These are phyloP conservation scores for Umbelopsis ramanniana DNA, from an alignment of 192 early-diverging fungal species.

Conservation along the genomic window DNA sequence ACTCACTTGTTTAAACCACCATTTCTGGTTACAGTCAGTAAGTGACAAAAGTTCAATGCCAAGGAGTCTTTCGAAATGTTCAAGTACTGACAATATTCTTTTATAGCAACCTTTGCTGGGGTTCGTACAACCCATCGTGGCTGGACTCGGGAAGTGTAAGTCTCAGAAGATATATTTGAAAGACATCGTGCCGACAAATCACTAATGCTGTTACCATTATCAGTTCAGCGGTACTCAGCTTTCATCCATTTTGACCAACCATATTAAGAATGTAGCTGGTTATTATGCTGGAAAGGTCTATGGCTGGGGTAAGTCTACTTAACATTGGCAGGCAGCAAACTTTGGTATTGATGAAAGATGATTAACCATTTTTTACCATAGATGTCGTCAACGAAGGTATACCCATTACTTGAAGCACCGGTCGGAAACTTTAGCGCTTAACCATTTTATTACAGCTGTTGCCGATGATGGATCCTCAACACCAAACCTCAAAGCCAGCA, in stretches of 20 bases:
- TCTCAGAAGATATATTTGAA: background rate
- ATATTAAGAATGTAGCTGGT: background rate
- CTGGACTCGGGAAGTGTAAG: background rate
- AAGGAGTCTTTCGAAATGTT: background rate
- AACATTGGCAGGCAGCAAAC: background rate
- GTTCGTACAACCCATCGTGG: background rate
- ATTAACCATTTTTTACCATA: background rate
- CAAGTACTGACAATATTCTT: background rate
- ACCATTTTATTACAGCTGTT: background rate
- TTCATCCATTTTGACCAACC: background rate
- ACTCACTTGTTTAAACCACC: background rate
- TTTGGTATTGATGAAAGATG: background rate
- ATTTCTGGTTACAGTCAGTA: background rate
- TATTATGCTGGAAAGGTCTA: background rate
- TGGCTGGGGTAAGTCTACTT: background rate
- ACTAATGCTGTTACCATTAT: background rate
- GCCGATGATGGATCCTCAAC: background rate
- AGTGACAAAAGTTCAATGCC: background rate
- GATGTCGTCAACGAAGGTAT: constrained; percentile 21
- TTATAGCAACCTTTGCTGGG: constrained; percentile 21
- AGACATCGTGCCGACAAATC: background rate
- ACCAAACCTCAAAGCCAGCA: background rate
- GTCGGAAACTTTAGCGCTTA: background rate
- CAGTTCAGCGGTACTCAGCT: background rate
- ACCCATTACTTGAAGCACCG: background rate